Evolutionary conservation across 2,329 filamentous ascomycete species (phyloP).

Genomic region (Hymenoscyphus linearis): DNA sequence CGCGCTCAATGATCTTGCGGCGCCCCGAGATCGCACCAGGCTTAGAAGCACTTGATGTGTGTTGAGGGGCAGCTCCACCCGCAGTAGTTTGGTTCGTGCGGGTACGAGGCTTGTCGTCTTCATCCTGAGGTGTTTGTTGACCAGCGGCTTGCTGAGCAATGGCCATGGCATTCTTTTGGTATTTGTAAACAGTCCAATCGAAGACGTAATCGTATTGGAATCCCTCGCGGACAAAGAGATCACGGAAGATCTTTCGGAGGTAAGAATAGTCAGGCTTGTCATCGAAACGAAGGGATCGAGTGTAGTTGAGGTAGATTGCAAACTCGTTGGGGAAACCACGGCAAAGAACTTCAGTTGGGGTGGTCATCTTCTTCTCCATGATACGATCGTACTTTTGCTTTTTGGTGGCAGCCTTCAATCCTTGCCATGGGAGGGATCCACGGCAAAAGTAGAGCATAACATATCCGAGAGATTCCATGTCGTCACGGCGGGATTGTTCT

Average conservation of each 20-base stretch:
- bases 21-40: slow-evolving; percentile 71
- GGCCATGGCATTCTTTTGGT: slow-evolving; percentile 97
- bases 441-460: slow-evolving; percentile 99
- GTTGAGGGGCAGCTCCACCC: slow-evolving; percentile 49
- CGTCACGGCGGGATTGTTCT: slow-evolving; percentile 98
- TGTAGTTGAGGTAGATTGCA: slow-evolving; percentile 99
- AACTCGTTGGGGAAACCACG: slow-evolving; percentile 99
- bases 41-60: slow-evolving; percentile 56
- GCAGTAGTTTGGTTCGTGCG: slow-evolving; percentile 61
- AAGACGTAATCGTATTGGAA: slow-evolving; percentile 99
- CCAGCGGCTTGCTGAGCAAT: slow-evolving; percentile 78
- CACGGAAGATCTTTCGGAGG: slow-evolving; percentile 99
- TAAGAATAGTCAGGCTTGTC: slow-evolving; percentile 99
- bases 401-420: slow-evolving; percentile 96
- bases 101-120: slow-evolving; percentile 70
- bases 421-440: slow-evolving; percentile 97
- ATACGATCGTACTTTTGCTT: slow-evolving; percentile 99
- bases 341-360: slow-evolving; percentile 95
- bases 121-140: slow-evolving; percentile 59
- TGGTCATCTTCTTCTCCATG: slow-evolving; percentile 99
- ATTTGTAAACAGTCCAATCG: slow-evolving; percentile 99
- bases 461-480: slow-evolving; percentile 98
- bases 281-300: slow-evolving; percentile 94
- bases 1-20: slow-evolving; percentile 77
- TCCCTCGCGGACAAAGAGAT: slow-evolving; percentile 95